These are phyloP conservation scores for Aquanectria penicillioides DNA, from an alignment of 2,329 filamentous ascomycete species.

Conservation along the genomic window DNA sequence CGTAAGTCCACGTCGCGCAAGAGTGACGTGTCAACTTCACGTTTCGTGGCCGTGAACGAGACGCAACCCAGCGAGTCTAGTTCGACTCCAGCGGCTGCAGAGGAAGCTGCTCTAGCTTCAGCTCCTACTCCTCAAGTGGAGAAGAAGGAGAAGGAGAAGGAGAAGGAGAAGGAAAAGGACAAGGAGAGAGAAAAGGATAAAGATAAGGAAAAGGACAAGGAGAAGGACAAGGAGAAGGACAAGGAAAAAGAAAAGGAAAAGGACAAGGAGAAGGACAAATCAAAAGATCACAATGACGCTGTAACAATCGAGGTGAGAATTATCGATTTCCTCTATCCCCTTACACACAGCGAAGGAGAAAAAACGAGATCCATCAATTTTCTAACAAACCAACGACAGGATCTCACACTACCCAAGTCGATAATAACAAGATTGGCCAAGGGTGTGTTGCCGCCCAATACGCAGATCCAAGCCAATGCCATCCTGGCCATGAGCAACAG, in stretches of 20 bases:
- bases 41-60: conserved; percentile 57
- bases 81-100: conserved; percentile 23
- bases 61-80: conserved; percentile 37
- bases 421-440: conserved; percentile 84
- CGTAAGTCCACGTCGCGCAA: conserved; percentile 63
- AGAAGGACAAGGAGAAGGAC: conserved; percentile 38
- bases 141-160: conserved; percentile 47
- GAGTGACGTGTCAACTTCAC: conserved; percentile 58
- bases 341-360: not conserved
- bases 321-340: not conserved
- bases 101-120: conserved; percentile 33
- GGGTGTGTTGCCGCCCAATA: conserved; percentile 81
- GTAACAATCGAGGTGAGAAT: conserved; percentile 63
- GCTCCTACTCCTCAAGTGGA: conserved; percentile 39
- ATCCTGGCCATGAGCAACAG: conserved; percentile 82
- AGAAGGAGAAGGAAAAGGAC: conserved; percentile 46
- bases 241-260: conserved; percentile 41
- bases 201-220: conserved; percentile 44
- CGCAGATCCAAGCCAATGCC: conserved; percentile 85
- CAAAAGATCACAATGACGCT: conserved; percentile 47
- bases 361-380: not conserved
- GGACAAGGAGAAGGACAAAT: conserved; percentile 46
- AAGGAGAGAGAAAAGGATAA: conserved; percentile 47
- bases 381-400: conserved; percentile 54
- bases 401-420: conserved; percentile 81